Evolutionary conservation across 805 yeast species (phyloP).

Genomic region (Wickerhamomyces bovis): DNA sequence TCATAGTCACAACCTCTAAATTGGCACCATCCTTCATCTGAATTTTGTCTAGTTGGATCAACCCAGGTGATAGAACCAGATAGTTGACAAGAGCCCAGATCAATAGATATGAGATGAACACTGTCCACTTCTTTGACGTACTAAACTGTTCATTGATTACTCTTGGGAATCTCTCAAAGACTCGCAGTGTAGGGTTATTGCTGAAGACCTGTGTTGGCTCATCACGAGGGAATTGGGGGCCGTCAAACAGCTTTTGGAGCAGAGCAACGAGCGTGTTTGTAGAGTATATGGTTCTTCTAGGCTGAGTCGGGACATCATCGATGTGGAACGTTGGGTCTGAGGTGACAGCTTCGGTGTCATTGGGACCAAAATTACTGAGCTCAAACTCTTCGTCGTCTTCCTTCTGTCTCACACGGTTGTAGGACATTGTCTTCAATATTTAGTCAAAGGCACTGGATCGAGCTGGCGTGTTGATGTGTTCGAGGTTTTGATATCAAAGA

Average conservation of each 20-base stretch:
- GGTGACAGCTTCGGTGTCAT: background rate
- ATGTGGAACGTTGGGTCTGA: background rate
- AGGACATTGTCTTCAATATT: background rate
- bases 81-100: slow-evolving; percentile 3
- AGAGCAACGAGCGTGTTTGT: background rate
- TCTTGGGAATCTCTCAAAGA: slow-evolving; percentile 8
- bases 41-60: slow-evolving; percentile 1
- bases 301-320: background rate
- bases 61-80: slow-evolving; percentile 1
- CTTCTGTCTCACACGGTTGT: background rate
- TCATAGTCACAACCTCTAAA: slow-evolving; percentile 28
- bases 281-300: background rate
- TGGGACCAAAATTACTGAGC: background rate
- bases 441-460: too few species aligned
- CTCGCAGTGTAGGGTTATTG: background rate
- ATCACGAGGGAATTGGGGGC: slow-evolving; percentile 2
- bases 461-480: too few species aligned
- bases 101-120: background rate
- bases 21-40: slow-evolving; percentile 2
- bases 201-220: slow-evolving; percentile 4
- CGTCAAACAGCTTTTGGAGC: background rate
- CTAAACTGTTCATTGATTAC: slow-evolving; percentile 1
- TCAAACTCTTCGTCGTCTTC: background rate
- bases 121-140: background rate
- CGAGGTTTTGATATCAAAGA: too few species aligned